A percentile compares a stretch with the other conserved stretches of the same genome.
Conservation (phyloP, 306 rosid species). For the Luffa acutangula region DNA sequence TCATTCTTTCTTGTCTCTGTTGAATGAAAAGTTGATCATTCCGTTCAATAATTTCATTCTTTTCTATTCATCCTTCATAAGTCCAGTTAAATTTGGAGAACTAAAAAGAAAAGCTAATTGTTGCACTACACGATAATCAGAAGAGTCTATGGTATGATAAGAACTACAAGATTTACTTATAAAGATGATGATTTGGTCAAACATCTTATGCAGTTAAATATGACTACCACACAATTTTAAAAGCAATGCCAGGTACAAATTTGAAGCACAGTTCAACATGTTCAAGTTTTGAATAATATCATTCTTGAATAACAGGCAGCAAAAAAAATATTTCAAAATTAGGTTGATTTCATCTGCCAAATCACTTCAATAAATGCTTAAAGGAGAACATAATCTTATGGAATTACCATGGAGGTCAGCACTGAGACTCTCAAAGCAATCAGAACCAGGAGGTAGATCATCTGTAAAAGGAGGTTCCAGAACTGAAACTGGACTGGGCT, state of each 20-base stretch:
- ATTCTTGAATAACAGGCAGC: neutral
- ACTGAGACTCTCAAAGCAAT: conserved; percentile 82
- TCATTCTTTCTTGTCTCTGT: neutral
- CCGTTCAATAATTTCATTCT: neutral
- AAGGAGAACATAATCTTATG: neutral
- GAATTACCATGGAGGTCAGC: conserved; percentile 78
- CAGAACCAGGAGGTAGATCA: conserved; percentile 75
- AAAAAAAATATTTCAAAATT: neutral
- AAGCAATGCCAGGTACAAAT: neutral
- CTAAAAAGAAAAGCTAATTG: neutral
- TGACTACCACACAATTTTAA: neutral
- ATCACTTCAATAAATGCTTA: conserved; percentile 1
- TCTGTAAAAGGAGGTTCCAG: conserved; percentile 72
- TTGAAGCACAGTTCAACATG: neutral
- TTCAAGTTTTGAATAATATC: neutral
- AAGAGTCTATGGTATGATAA: neutral
- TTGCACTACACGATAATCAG: neutral
- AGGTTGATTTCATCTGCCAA: neutral
- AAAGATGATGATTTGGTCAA: neutral
- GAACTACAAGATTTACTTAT: neutral
- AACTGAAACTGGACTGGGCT: conserved; percentile 96
- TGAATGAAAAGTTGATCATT: neutral
- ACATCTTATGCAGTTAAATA: neutral
- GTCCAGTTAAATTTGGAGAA: neutral
- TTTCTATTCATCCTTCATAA: neutral